These are phyloP conservation scores for Rhynchosporium agropyri DNA, from an alignment of 2,329 filamentous ascomycete genomes.

Conservation along the genomic window DNA sequence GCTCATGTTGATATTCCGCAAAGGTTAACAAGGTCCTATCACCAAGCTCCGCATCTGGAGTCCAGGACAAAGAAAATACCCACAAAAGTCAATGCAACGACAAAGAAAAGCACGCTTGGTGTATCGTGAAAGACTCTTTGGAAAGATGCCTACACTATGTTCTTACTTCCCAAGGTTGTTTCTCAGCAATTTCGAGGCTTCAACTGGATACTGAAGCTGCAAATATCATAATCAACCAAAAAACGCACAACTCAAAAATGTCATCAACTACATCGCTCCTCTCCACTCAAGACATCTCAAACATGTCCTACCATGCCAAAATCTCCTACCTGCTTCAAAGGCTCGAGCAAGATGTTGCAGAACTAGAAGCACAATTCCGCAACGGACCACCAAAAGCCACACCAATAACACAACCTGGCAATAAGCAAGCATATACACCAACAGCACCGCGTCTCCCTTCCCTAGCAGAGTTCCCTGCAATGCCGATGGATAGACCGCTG, in stretches of 20 bases:
- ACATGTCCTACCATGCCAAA: neutral
- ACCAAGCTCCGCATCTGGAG: neutral
- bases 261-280: neutral
- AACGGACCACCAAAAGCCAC: neutral
- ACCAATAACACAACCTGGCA: neutral
- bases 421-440: neutral
- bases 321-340: neutral
- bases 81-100: neutral
- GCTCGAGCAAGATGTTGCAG: neutral
- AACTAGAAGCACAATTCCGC: constrained; percentile 7
- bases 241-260: neutral
- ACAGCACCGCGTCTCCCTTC: neutral
- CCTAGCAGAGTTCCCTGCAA: neutral
- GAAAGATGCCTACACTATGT: neutral
- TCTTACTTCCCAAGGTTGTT: neutral
- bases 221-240: neutral
- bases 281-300: neutral
- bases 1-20: neutral
- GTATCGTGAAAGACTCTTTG: neutral
- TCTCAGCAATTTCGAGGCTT: neutral
- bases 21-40: neutral
- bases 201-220: neutral
- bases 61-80: constrained; percentile 4
- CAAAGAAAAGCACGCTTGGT: neutral
- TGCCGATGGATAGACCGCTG: neutral